Evolutionary conservation across 305 asterid genomes (phyloP), one percentile per base, ranked within the genome.

Genomic region (Salvia sclarea): DNA sequence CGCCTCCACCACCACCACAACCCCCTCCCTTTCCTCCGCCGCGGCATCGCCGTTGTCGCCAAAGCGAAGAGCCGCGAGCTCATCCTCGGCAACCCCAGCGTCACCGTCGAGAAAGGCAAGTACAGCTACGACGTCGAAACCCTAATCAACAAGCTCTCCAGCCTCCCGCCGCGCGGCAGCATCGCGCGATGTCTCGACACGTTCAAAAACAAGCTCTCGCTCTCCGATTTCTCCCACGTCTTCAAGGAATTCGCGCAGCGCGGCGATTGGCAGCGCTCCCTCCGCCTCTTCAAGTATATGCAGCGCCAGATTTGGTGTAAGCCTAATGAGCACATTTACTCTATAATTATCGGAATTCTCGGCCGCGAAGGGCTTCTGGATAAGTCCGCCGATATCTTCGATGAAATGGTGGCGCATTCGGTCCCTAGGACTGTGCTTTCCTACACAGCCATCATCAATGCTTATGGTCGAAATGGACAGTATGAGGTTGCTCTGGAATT

Each of bases 121-220:
- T 94, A 91, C 74, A 80, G 89, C 78, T 94, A 94, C 83, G 96
- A 91, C 74, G 97, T 94, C 30, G 97, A 94, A 81, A 88, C 97
- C 67, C 88, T 94, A 71, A 91, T 94, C 84, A 86, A 94, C 83
- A 94, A 94, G 81, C 97, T 94, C 68, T 87, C 99, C 24, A 83
- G 95, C 76, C 90, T 94, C 54, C 97, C 99, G 8, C 98, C 99
- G 11, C 96, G 98, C 17, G 98, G 98, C 60, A 94, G 98, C 88
- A 89, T 91, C 50, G 96, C 97, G 10, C 91, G 98, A 9, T 91
- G 97, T 74, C 91, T 93, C 24, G 98, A 91, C 55, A 44, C 93
- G n/a, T 89, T 91, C 85, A 88, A 86, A 66, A 89, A 84, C 87
- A 91, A 91, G 88, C 84, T 94, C 44, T 88, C 96, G 13, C 88